Evolutionary conservation across 148 eudicot species (phyloP), one percentile per base, ranked within the genome.

Genomic region (Vaccinium myrtillus): DNA sequence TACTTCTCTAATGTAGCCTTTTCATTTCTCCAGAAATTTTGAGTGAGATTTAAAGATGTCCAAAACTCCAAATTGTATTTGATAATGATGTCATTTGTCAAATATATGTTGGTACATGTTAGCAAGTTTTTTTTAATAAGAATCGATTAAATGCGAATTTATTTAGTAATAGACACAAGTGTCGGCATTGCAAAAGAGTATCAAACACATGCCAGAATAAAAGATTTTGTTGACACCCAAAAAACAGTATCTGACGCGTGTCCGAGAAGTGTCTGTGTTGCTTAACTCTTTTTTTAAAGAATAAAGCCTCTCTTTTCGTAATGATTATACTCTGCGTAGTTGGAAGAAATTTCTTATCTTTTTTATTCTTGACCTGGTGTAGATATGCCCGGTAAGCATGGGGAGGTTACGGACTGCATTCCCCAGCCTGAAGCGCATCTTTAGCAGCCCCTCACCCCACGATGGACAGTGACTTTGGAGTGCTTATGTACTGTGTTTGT

Each of bases 361-460:
- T 58, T 58, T 30, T 21, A n/a, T 58, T 55, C 39, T 84, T 83
- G 49, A 61, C 54, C 21, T 8, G 15, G 58, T 56, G 80, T 87
- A 96, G 99, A 89, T 96, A 79, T 90, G 86, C 61, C 84, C 91
- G 0, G 81, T 71, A 75, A 90, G 90, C 87, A 92, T 91, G 91
- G 91, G 88, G 16, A 91, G 87, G 81, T 75, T 93, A 16, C 94
- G 99, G 36, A 83, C 81, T 3, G 88, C 90, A 56, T 93, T 94
- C 83, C 94, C 91, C 19, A 92, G 95, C 77, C 89, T 96, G 89
- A 96, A 93, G 89, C 99, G 99, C 81, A 92, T 94, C 83, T 96
- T 89, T 86, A 91, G 92, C 87, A 92, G 98, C 89, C 82, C 90
- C 46, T 89, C 86, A 76, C 83, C 92, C 79, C 86, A 9, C 90